Percentiles rank a stretch among this genome's conserved stretches.
Evolutionary conservation across 352 stramenopile species (phyloP).

Genomic region (Globisporangium canariense): DNA sequence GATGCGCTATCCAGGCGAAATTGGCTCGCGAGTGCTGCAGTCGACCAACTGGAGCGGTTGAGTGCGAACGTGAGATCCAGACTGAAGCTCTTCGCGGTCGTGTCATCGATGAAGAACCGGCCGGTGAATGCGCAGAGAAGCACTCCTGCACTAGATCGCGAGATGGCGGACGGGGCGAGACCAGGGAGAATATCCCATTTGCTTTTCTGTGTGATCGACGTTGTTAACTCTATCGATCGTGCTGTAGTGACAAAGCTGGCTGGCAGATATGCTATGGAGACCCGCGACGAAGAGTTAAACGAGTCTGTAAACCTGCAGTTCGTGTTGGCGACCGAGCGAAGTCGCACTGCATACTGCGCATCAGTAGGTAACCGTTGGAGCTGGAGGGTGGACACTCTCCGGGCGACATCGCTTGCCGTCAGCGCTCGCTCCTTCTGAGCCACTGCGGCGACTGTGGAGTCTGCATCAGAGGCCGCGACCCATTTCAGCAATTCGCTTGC

Average conservation of each 20-base stretch:
- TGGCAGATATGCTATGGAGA: constrained; percentile 39
- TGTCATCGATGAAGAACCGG: constrained; percentile 52
- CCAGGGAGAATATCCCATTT: constrained; percentile 35
- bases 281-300: constrained; percentile 42
- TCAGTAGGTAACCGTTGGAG: constrained; percentile 36
- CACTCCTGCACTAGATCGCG: constrained; percentile 27
- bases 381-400: constrained; percentile 38
- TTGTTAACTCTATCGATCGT: constrained; percentile 24
- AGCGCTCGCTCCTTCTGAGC: constrained; percentile 35
- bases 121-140: constrained; percentile 45
- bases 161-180: constrained; percentile 18
- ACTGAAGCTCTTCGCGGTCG: constrained; percentile 37
- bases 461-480: constrained; percentile 28
- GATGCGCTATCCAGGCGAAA: constrained; percentile 40
- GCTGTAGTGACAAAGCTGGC: constrained; percentile 20
- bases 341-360: constrained; percentile 35
- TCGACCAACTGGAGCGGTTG: constrained; percentile 11
- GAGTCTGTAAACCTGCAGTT: constrained; percentile 27
- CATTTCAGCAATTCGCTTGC: constrained; percentile 36
- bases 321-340: constrained; percentile 30
- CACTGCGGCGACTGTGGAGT: constrained; percentile 22
- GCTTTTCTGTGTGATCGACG: constrained; percentile 22
- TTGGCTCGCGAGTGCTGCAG: constrained; percentile 16
- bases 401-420: constrained; percentile 34
- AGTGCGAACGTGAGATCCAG: constrained; percentile 44